These are phyloP conservation scores for Sporobolomyces phaffii DNA, from an alignment of 768 basidiomycete species.

Conservation along the genomic window DNA sequence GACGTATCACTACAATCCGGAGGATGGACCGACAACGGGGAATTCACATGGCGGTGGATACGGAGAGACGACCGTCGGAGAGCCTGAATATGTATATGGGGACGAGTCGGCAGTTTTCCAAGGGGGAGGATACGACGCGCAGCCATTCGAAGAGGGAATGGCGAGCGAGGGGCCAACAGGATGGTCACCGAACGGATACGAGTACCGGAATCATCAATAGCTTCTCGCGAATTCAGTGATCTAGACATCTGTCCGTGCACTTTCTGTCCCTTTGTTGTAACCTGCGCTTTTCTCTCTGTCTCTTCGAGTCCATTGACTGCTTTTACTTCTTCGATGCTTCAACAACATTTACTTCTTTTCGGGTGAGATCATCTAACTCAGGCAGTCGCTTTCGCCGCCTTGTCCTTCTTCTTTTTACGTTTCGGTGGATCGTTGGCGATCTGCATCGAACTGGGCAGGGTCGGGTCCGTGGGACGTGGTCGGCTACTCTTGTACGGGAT, in stretches of 20 bases:
- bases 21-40: no score
- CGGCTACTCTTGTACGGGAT: conserved; percentile 31
- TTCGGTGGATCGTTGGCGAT: conserved; percentile 6
- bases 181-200: background rate
- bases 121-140: background rate
- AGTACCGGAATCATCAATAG: background rate
- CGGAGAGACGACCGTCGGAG: background rate
- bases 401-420: conserved; percentile 23
- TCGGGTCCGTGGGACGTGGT: conserved; percentile 23
- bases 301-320: no score
- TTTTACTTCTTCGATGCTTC: no score
- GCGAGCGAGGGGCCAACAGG: background rate
- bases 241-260: no score
- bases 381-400: background rate
- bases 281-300: no score
- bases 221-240: no score
- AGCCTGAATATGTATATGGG: background rate
- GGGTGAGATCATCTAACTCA: background rate
- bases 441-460: conserved; percentile 13
- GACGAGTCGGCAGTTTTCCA: conserved; percentile 6
- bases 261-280: no score
- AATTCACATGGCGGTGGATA: no score
- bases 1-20: no score
- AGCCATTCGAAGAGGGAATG: background rate
- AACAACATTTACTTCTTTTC: no score